phyloP scores from a whole-genome alignment of 2,329 filamentous ascomycete species.

The Alternaria rosae region DNA sequence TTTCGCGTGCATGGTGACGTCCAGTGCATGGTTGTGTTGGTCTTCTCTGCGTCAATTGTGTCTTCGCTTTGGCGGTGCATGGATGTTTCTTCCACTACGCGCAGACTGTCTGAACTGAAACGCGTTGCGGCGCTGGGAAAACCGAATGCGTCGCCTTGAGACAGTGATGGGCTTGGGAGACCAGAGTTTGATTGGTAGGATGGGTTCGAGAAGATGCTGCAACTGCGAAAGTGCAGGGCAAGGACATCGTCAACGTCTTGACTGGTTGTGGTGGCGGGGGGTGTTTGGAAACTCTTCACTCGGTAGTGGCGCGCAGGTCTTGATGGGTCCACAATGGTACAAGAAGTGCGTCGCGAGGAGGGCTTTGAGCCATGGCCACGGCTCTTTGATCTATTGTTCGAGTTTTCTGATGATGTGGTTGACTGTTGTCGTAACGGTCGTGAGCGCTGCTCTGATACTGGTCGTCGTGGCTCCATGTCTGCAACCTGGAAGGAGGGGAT shows the following conservation, averaged over 20 bases:
- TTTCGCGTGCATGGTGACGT: conserved; percentile 45
- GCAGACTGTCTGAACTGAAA: conserved; percentile 28
- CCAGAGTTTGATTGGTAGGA: conserved; percentile 35
- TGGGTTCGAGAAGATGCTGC: conserved; percentile 44
- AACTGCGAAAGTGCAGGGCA: conserved; percentile 50
- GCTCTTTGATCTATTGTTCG: conserved; percentile 36
- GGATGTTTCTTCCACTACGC: conserved; percentile 15
- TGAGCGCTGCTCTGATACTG: conserved; percentile 38
- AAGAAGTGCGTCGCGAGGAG: conserved; percentile 47
- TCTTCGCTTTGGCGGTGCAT: conserved; percentile 29
- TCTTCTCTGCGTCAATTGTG: conserved; percentile 13
- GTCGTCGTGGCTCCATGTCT: conserved; percentile 23
- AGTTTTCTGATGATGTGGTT: conserved; percentile 38
- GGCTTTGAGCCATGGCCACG: conserved; percentile 40
- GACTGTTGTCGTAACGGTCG: conserved; percentile 36
- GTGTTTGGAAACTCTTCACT: conserved; percentile 43
- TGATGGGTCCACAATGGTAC: conserved; percentile 44
- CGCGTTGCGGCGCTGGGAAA: conserved; percentile 18
- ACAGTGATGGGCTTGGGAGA: conserved; percentile 31
- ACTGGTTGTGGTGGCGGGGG: conserved; percentile 27
- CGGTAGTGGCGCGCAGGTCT: conserved; percentile 46
- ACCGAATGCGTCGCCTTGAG: conserved; percentile 21
- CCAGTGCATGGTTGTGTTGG: conserved; percentile 48
- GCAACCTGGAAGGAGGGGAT: conserved; percentile 8
- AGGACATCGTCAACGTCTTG: conserved; percentile 51